Evolutionary conservation across 495 filamentous ascomycete species (phyloP), one percentile per base, ranked within the genome.

Genomic region (Gamarada debralockiae): DNA sequence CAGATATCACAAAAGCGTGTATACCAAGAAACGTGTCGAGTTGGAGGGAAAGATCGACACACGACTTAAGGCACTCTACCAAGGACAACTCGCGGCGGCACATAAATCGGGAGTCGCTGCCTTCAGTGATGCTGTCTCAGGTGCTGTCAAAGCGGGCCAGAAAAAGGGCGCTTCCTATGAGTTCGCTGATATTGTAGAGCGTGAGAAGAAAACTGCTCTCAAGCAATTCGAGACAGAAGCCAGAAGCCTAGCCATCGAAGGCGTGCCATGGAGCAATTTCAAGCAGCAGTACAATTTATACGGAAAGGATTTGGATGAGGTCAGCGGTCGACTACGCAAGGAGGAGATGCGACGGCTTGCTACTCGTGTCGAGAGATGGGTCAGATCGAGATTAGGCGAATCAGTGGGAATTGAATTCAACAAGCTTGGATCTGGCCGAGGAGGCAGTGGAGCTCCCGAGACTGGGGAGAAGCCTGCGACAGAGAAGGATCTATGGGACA

Each of bases 261-360:
- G 82, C n/a, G 79, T 89, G 8, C 60, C 83, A 2, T 96, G 90
- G 90, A 90, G 85, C 59, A 84, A 87, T 64, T 81, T 81, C 61
- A 73, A 72, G 57, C 60, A 73, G 21, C 78, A 81, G 50, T 76
- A 75, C 49, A 61, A 64, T 2, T 65, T 80, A 20, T 81, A 80
- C 43, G 77, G 80, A 52, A 92, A 93, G 63, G 93, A 97, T 38
- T 76, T 98, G 17, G 85, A 91, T 53, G 87, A 93, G 57, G 88
- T 92, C 57, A 93, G 89, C 55, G 75, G 77, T 21, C 80, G 84
- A 14, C 73, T 98, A 55, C 78, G 93, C 45, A 87, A 89, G 57
- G 93, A 98, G 59, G 93, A 98, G 69, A 96, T 98, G 90, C 80
- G 92, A 48, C 85, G 93, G 13, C 74, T 98, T 44, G 93, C 93